Conservation (phyloP, 306 rosid species). For the Styphnolobium japonicum region DNA sequence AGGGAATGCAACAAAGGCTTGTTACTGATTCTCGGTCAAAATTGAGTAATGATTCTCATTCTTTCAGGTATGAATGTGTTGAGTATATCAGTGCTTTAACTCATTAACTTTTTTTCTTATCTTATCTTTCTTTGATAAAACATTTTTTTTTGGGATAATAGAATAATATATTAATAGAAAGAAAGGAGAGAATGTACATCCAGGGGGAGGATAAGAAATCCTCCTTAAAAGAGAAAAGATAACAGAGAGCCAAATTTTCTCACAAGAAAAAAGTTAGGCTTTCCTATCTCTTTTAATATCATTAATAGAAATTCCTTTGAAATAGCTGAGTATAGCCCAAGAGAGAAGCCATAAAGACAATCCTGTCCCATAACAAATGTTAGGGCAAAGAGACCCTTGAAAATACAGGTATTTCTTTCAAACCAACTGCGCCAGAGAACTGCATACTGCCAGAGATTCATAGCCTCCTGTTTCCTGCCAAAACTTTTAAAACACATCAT, state of each 20-base stretch:
- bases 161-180: background rate
- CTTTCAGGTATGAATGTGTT: constrained; percentile 69
- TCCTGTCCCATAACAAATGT: background rate
- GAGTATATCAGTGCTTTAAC: background rate
- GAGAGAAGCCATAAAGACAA: background rate
- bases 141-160: background rate
- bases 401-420: background rate
- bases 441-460: background rate
- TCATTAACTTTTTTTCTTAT: background rate
- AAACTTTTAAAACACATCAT: background rate
- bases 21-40: constrained; percentile 77
- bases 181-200: background rate
- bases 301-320: background rate
- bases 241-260: background rate
- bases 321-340: background rate
- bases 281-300: background rate
- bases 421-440: background rate
- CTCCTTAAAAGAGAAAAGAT: background rate
- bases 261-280: background rate
- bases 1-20: constrained; percentile 80
- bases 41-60: constrained; percentile 75
- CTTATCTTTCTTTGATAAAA: constrained; percentile 1
- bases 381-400: background rate
- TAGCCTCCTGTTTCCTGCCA: background rate
- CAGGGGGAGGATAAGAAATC: background rate